Evolutionary conservation across 2,329 filamentous ascomycete species (phyloP), one percentile per base, ranked within the genome.

Genomic region (Colletotrichum tofieldiae): DNA sequence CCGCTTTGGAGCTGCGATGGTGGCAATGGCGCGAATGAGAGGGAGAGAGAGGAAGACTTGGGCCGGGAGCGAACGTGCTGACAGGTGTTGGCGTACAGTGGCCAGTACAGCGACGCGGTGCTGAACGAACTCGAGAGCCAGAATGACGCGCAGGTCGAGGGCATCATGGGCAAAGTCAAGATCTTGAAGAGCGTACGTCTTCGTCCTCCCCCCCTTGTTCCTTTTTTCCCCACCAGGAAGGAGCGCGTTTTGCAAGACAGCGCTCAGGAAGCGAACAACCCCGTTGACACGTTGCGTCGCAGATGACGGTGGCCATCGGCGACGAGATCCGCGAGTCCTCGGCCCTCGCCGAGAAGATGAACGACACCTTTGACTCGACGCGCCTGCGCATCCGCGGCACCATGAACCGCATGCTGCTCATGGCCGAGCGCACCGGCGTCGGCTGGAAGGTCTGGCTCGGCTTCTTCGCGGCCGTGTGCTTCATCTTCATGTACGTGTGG

Each of bases 371-470:
- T 80, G 96, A 98, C 81, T 91, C 90, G 77, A 97, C 96, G 65
- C 87, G 95, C 43, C 84, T 95, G 64, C 90, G 93, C 75, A 86
- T 99, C 74, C 90, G 92, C 55, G 95, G 96, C 65, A 98, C 97
- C 23, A 98, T 99, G 96, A 98, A 94, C 81, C 88, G 95, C 71
- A 99, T 99, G 96, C 84, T 98, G 75, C 81, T 96, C 65, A 99
- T 99, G 96, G 96, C 96, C 5, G 90, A 98, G 84, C 89, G 91
- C 78, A 97, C 95, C 2, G 96, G 96, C n/a, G 92, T 99, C 12
- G 93, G 95, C 78, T 99, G 96, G 96, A 96, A 90, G 83, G 93
- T 95, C 69, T 99, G 96, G 96, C 82, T 98, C 63, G 88, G 86
- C 54, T 99, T 99, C 84, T 98, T 99, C 81, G 87, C 91, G 7